A percentile compares a stretch with the other conserved stretches of the same genome.
Conservation (phyloP, 2,329 filamentous ascomycete species). For the Pseudopyrenochaeta lycopersici region DNA sequence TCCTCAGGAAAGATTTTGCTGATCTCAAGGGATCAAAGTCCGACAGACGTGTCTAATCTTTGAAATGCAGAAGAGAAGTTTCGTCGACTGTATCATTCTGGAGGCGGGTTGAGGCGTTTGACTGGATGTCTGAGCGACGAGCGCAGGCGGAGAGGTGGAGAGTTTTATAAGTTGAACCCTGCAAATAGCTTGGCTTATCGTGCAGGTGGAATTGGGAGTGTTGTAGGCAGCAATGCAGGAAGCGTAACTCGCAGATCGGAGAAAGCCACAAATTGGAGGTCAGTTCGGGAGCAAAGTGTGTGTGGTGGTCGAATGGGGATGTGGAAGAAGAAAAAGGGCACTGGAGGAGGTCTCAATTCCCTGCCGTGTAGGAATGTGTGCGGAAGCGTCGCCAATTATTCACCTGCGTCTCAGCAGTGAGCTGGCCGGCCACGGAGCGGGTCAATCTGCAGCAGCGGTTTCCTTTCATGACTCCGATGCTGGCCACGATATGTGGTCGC, state of each 20-base stretch:
- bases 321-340: conserved; percentile 34
- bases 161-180: conserved; percentile 50
- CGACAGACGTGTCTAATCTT: conserved; percentile 42
- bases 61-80: conserved; percentile 43
- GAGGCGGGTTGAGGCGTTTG: conserved; percentile 41
- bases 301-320: conserved; percentile 41
- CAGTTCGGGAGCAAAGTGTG: conserved; percentile 38
- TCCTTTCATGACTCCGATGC: conserved; percentile 40
- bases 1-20: conserved; percentile 21
- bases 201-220: conserved; percentile 40
- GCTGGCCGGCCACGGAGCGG: conserved; percentile 47
- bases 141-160: conserved; percentile 44
- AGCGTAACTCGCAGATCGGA: conserved; percentile 41
- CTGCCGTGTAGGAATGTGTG: conserved; percentile 39
- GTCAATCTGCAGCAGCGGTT: conserved; percentile 44
- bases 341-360: conserved; percentile 46
- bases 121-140: conserved; percentile 44
- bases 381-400: conserved; percentile 47
- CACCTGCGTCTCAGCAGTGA: conserved; percentile 47
- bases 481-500: conserved; percentile 46
- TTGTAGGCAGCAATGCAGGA: conserved; percentile 53
- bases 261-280: conserved; percentile 47
- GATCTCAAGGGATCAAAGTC: conserved; percentile 45
- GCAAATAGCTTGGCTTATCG: conserved; percentile 50
- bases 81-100: conserved; percentile 54